Evolutionary conservation across 371 early-diverging fungal genomes (phyloP).

Genomic region (Synchytrium microbalum): DNA sequence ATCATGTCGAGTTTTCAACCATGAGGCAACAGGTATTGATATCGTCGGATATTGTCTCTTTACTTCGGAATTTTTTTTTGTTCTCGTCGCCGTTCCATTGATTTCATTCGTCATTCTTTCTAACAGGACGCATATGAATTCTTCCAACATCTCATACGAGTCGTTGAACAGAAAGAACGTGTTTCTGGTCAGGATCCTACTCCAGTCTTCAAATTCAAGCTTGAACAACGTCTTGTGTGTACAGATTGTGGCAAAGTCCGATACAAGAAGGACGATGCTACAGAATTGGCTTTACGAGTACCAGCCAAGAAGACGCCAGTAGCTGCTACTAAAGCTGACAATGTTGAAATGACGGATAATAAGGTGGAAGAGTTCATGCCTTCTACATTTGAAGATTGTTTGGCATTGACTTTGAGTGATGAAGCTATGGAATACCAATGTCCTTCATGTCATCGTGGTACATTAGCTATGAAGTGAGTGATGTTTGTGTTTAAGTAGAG

Average conservation of each 20-base stretch:
- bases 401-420: conserved; percentile 51
- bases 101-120: neutral
- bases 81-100: neutral
- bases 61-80: neutral
- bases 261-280: conserved; percentile 55
- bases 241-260: conserved; percentile 68
- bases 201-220: conserved; percentile 61
- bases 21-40: conserved; percentile 80
- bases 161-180: conserved; percentile 68
- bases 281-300: conserved; percentile 60
- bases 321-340: conserved; percentile 6
- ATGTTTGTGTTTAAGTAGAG: neutral
- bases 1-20: conserved; percentile 85
- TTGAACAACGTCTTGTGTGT: conserved; percentile 83
- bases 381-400: conserved; percentile 66
- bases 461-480: conserved; percentile 57
- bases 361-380: conserved; percentile 39
- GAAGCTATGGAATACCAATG: conserved; percentile 69
- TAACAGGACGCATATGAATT: conserved; percentile 87
- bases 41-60: neutral
- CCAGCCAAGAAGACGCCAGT: conserved; percentile 44
- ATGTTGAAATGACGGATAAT: neutral
- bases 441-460: conserved; percentile 63
- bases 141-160: conserved; percentile 65
- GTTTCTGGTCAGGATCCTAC: conserved; percentile 56